Evolutionary conservation across 2,329 filamentous ascomycete species (phyloP).

Genomic region (Xylaria sp.): DNA sequence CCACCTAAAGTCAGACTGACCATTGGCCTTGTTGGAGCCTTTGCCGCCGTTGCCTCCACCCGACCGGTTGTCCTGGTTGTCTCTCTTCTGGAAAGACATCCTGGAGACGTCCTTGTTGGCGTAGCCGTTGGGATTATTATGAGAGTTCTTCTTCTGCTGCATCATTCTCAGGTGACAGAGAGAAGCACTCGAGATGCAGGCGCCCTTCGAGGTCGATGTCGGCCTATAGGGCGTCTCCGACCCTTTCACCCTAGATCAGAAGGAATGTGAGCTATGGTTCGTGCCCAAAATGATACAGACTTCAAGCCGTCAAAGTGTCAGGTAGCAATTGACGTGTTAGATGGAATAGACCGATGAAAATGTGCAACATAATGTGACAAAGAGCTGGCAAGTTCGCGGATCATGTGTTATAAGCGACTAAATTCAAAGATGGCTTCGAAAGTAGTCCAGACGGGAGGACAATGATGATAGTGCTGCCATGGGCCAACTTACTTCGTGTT

Average conservation of each 20-base stretch:
- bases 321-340: constrained; percentile 23
- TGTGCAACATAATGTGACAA: constrained; percentile 20
- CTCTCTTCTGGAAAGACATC: constrained; percentile 32
- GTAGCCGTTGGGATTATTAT: constrained; percentile 29
- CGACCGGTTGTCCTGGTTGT: constrained; percentile 24
- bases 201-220: constrained; percentile 23
- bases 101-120: constrained; percentile 28
- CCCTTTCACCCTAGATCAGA: constrained; percentile 25
- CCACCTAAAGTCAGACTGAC: constrained; percentile 27
- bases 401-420: constrained; percentile 24
- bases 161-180: constrained; percentile 32
- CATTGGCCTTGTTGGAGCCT: constrained; percentile 37
- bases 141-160: constrained; percentile 31
- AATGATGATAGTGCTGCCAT: not conserved
- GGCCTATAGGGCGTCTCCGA: constrained; percentile 22
- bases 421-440: constrained; percentile 17
- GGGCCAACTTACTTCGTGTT: constrained; percentile 25
- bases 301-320: constrained; percentile 3
- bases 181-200: constrained; percentile 16
- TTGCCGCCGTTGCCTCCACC: constrained; percentile 31
- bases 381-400: constrained; percentile 20
- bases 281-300: constrained; percentile 3
- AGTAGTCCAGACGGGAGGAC: constrained; percentile 9
- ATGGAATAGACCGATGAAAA: constrained; percentile 9
- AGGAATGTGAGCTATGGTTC: constrained; percentile 18